Conservation (phyloP, 768 basidiomycete genomes). For the Tulasnella sp. region DNA sequence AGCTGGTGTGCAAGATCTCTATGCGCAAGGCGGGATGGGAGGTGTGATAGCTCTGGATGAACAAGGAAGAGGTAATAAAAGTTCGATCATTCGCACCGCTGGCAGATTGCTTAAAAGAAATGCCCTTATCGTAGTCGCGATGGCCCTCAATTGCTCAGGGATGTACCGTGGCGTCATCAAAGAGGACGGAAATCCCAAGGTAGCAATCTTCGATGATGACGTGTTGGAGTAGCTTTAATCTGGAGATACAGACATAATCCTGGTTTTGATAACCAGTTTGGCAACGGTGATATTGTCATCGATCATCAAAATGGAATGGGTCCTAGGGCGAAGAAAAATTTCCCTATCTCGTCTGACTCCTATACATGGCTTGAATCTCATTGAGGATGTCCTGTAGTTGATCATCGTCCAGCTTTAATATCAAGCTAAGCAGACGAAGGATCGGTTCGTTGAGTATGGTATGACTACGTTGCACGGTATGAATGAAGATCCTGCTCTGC, state of each 20-base stretch:
- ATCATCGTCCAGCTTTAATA: constrained; percentile 79
- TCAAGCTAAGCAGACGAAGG: constrained; percentile 38
- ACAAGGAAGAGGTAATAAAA: constrained; percentile 49
- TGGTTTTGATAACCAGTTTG: too few relatives aligned
- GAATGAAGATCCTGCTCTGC: not conserved
- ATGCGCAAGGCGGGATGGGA: constrained; percentile 50
- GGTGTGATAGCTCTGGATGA: constrained; percentile 67
- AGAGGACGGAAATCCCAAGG: constrained; percentile 56
- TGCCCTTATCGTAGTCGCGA: constrained; percentile 39
- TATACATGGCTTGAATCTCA: constrained; percentile 30
- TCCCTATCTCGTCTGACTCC: too few relatives aligned
- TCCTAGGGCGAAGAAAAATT: too few relatives aligned
- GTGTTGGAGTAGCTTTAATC: constrained; percentile 21
- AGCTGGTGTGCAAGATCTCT: constrained; percentile 48
- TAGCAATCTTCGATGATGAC: constrained; percentile 71
- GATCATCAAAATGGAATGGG: too few relatives aligned
- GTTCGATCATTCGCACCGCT: not conserved
- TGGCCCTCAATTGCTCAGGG: constrained; percentile 64
- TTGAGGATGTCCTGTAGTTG: constrained; percentile 68
- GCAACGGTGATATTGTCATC: too few relatives aligned
- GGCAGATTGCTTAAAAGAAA: not conserved
- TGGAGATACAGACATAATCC: too few relatives aligned
- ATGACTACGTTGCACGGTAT: not conserved
- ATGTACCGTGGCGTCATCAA: constrained; percentile 76
- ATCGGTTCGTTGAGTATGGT: not conserved